These are phyloP conservation scores for Aspergillus pseudoviridinutans DNA, from an alignment of 2,329 filamentous ascomycete genomes.

Conservation along the genomic window DNA sequence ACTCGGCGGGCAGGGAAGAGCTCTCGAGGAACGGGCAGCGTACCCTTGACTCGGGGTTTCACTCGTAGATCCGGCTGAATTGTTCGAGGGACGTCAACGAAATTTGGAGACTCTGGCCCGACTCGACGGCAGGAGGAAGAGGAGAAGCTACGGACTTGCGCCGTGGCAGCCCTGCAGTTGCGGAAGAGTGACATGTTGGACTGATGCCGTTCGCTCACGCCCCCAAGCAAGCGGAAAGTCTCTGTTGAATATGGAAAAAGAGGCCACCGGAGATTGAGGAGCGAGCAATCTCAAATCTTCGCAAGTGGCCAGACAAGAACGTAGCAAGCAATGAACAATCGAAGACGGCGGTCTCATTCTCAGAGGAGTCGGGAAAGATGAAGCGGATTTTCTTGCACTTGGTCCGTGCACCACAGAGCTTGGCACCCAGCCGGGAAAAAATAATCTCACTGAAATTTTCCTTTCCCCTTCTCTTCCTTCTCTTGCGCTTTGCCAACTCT, in stretches of 20 bases:
- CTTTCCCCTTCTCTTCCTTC: constrained; percentile 25
- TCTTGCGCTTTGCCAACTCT: constrained; percentile 30
- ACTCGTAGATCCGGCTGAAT: constrained; percentile 62
- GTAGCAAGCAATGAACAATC: constrained; percentile 12
- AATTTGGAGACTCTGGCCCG: constrained; percentile 77
- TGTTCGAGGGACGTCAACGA: constrained; percentile 74
- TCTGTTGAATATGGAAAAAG: not conserved
- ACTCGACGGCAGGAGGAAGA: constrained; percentile 34
- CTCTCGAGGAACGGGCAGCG: constrained; percentile 76
- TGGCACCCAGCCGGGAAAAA: constrained; percentile 27
- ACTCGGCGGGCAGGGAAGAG: constrained; percentile 64
- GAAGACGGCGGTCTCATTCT: constrained; percentile 15
- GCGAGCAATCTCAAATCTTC: not conserved
- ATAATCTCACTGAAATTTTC: constrained; percentile 21
- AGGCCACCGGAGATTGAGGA: not conserved
- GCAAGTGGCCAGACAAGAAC: constrained; percentile 5
- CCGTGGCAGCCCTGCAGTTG: constrained; percentile 31
- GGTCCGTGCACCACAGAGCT: constrained; percentile 35
- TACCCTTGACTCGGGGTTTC: constrained; percentile 62
- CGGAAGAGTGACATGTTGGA: constrained; percentile 36
- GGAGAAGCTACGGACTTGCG: constrained; percentile 39
- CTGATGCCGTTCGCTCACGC: not conserved
- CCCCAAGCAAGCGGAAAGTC: not conserved
- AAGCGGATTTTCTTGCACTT: constrained; percentile 35
- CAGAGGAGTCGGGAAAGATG: constrained; percentile 24